phyloP scores from a whole-genome alignment of 495 filamentous ascomycete genomes.

The Penicillium odoratum region DNA sequence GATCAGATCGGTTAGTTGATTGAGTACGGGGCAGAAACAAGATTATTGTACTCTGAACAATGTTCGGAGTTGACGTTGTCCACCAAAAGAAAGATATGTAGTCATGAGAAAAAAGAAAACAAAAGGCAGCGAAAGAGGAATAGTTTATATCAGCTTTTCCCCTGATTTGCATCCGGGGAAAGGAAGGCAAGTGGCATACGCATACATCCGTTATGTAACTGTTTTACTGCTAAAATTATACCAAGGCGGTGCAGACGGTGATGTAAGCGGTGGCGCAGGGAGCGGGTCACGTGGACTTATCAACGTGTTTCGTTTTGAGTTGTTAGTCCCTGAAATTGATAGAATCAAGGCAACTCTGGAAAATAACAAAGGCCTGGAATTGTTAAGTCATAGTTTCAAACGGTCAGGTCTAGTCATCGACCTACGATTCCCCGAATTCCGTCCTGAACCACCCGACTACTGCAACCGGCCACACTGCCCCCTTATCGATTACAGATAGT shows the following conservation, averaged over 20 bases:
- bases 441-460: neutral
- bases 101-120: neutral
- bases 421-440: slow-evolving; percentile 2
- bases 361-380: neutral
- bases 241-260: slow-evolving; percentile 19
- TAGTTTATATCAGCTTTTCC: slow-evolving; percentile 1
- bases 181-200: slow-evolving; percentile 1
- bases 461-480: slow-evolving; percentile 30
- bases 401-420: neutral
- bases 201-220: neutral
- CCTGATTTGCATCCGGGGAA: slow-evolving; percentile 20
- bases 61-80: slow-evolving; percentile 22
- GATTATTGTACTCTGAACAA: slow-evolving; percentile 15
- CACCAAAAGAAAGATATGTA: slow-evolving; percentile 1
- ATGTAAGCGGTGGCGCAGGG: slow-evolving; percentile 17
- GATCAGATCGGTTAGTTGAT: slow-evolving; percentile 23
- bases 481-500: slow-evolving; percentile 25
- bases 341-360: neutral
- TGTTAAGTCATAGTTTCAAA: neutral
- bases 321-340: neutral
- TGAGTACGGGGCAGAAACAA: slow-evolving; percentile 19
- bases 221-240: slow-evolving; percentile 14
- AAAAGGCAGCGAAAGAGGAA: neutral
- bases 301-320: slow-evolving; percentile 19
- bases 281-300: slow-evolving; percentile 13